Evolutionary conservation across 1,284 basidiomycete genomes (phyloP).

Genomic region (Ganoderma lucidum): DNA sequence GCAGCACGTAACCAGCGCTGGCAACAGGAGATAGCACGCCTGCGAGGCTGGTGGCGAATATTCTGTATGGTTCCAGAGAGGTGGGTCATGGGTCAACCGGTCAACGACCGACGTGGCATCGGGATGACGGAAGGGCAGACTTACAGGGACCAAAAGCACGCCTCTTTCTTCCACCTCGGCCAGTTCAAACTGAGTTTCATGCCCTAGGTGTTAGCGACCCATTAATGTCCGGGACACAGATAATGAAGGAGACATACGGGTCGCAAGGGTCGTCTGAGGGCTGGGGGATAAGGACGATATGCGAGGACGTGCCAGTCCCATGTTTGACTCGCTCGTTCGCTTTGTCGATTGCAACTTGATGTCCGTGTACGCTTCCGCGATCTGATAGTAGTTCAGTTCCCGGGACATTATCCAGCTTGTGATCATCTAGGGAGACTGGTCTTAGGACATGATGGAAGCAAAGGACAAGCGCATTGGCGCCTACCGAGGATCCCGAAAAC

Average conservation of each 20-base stretch:
- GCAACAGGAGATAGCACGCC: constrained; percentile 53
- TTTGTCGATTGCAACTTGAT: constrained; percentile 44
- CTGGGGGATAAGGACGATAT: constrained; percentile 54
- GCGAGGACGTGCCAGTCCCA: constrained; percentile 48
- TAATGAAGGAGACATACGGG: no score
- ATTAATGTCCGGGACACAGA: no score
- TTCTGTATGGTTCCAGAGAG: constrained; percentile 31
- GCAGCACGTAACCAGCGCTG: constrained; percentile 50
- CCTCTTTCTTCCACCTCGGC: constrained; percentile 55
- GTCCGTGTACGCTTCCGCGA: constrained; percentile 46
- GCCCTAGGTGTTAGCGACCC: no score
- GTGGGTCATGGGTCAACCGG: neutral
- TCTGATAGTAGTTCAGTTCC: constrained; percentile 54
- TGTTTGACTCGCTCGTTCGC: constrained; percentile 44
- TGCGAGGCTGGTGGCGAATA: constrained; percentile 51
- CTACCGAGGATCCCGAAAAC: constrained; percentile 50
- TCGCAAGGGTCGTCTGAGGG: constrained; percentile 54
- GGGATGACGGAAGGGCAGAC: constrained; percentile 10
- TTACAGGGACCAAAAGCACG: constrained; percentile 52
- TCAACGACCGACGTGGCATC: no score
- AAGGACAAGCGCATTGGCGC: constrained; percentile 7
- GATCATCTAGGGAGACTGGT: constrained; percentile 31
- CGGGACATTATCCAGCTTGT: constrained; percentile 36
- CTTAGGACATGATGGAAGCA: neutral
- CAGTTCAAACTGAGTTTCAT: no score